phyloP scores from a whole-genome alignment of 2,329 filamentous ascomycete species.

The Didymella pomorum region DNA sequence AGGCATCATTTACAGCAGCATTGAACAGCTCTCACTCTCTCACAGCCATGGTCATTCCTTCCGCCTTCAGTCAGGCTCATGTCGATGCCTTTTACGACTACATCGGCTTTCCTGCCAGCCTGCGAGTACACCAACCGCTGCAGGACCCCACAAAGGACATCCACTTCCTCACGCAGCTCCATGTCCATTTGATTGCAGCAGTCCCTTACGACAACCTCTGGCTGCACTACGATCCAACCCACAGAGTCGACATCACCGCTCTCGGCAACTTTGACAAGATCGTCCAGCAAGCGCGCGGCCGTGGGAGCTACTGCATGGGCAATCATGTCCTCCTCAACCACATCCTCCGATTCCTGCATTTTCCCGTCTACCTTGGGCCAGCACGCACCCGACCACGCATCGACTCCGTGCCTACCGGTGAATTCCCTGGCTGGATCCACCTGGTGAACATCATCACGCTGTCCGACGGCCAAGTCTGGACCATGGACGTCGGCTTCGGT shows the following conservation, averaged over 20 bases:
- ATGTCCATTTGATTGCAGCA: constrained; percentile 58
- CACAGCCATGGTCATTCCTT: constrained; percentile 15
- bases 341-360: constrained; percentile 62
- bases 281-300: constrained; percentile 51
- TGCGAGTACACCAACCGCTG: constrained; percentile 20
- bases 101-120: constrained; percentile 37
- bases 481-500: constrained; percentile 71
- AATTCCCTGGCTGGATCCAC: constrained; percentile 64
- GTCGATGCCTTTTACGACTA: constrained; percentile 45
- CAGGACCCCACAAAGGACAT: constrained; percentile 30
- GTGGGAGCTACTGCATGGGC: constrained; percentile 70
- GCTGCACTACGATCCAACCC: constrained; percentile 58
- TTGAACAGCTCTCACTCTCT: neutral
- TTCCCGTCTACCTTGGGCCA: constrained; percentile 63
- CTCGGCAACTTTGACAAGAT: constrained; percentile 61
- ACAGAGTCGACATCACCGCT: constrained; percentile 54
- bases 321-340: constrained; percentile 63
- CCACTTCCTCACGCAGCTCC: constrained; percentile 51
- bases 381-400: constrained; percentile 53
- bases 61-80: constrained; percentile 39
- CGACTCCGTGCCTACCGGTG: constrained; percentile 46
- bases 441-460: constrained; percentile 69
- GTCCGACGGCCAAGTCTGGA: constrained; percentile 57
- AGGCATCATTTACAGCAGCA: neutral
- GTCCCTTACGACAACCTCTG: constrained; percentile 66